Percentiles rank a stretch among this genome's conserved stretches.
These are phyloP conservation scores for Aphanoascus verrucosus DNA, from an alignment of 2,329 filamentous ascomycete genomes.

Conservation along the genomic window DNA sequence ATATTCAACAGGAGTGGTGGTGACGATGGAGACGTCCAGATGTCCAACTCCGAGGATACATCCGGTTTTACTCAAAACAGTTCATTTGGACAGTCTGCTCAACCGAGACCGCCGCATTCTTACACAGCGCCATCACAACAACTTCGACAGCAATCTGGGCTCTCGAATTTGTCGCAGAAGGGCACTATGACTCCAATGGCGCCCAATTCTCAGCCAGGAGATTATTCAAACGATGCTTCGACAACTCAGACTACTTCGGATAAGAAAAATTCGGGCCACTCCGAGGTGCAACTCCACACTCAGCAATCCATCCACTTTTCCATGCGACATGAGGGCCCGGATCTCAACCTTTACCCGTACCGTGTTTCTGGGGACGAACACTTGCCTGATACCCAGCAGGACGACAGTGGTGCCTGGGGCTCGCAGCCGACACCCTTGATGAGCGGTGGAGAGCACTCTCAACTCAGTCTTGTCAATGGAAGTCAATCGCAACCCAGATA, in stretches of 20 bases:
- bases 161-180: slow-evolving; percentile 40
- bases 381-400: slow-evolving; percentile 54
- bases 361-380: slow-evolving; percentile 48
- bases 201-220: slow-evolving; percentile 46
- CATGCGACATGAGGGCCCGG: slow-evolving; percentile 40
- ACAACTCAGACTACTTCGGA: slow-evolving; percentile 71
- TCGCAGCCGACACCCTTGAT: slow-evolving; percentile 21
- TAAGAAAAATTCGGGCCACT: slow-evolving; percentile 70
- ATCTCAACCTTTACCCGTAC: slow-evolving; percentile 42
- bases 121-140: slow-evolving; percentile 40
- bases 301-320: slow-evolving; percentile 42
- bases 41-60: slow-evolving; percentile 44
- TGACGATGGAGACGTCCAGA: slow-evolving; percentile 47
- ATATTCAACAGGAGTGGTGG: slow-evolving; percentile 23
- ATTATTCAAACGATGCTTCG: slow-evolving; percentile 76
- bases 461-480: slow-evolving; percentile 23
- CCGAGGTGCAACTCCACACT: slow-evolving; percentile 57
- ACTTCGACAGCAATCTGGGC: slow-evolving; percentile 35
- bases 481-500: slow-evolving; percentile 30
- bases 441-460: slow-evolving; percentile 23
- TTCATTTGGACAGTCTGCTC: slow-evolving; percentile 42
- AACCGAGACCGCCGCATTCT: slow-evolving; percentile 37
- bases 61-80: slow-evolving; percentile 34
- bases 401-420: slow-evolving; percentile 26
- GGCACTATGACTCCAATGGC: slow-evolving; percentile 48